Percentiles rank a stretch among this genome's conserved stretches.
phyloP scores from a whole-genome alignment of 192 early-diverging fungal genomes.

The Gigaspora rosea region DNA sequence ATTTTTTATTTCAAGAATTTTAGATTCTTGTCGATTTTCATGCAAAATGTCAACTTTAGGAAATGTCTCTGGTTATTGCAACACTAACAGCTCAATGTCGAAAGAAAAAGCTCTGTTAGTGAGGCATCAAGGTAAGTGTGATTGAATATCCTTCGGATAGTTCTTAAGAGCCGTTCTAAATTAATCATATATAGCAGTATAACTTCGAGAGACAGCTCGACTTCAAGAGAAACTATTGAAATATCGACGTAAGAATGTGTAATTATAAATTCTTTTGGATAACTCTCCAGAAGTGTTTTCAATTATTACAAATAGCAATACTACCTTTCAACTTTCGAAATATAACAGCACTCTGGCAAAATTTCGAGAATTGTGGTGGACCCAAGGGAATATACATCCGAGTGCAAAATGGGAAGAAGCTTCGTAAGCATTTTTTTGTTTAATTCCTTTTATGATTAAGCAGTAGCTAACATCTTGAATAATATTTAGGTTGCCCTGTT shows the following conservation, averaged over 20 bases:
- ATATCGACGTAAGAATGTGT: constrained; percentile 17
- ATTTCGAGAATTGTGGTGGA: constrained; percentile 28
- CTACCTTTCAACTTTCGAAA: neutral
- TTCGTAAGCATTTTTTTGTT: constrained; percentile 15
- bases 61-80: neutral
- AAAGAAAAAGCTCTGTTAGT: neutral
- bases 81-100: neutral
- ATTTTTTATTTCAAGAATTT: too few species aligned
- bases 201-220: constrained; percentile 5
- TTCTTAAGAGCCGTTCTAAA: constrained; percentile 8
- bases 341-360: neutral
- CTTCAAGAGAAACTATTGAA: neutral
- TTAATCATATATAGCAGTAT: too few species aligned
- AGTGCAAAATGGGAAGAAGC: constrained; percentile 26
- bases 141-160: constrained; percentile 10
- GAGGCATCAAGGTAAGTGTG: constrained; percentile 8
- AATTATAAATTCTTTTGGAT: constrained; percentile 5
- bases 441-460: neutral
- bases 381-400: constrained; percentile 24
- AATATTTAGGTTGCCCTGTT: constrained; percentile 12
- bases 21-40: too few species aligned
- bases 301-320: neutral
- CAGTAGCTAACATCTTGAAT: neutral
- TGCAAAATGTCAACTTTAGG: too few species aligned
- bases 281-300: neutral